Base-by-base conservation (phyloP, 768 basidiomycete species). In the Floccularia luteovirens region DNA sequence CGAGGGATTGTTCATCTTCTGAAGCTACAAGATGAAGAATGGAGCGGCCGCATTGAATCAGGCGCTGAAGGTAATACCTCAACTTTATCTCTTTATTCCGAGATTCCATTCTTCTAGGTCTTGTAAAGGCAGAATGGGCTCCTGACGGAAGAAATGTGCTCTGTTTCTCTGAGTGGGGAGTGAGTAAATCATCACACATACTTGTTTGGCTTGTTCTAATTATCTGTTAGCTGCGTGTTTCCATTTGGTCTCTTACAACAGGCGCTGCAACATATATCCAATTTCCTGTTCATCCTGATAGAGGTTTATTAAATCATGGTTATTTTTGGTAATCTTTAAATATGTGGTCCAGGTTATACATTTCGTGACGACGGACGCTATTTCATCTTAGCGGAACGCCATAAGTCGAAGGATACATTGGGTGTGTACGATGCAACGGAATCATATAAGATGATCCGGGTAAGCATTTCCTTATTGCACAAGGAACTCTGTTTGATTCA, bases 151-250 rank as follows among this genome's bases (percentile, higher is more conserved):
- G 86, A 25, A 79, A 77, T 12, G 67, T 96, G 3, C 61, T 96
- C 22, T 93, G 88, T 52, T 97, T 92, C 60, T 92, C 90, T 3
- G 87, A 92, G 50, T 89, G 89, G 84, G 89, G 86, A 50, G 92
- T 93, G 64, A 67, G 91, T 75, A 16, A 14, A 22, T 31, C 27
- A 45, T 41, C 20, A 23, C n/a, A 6, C 30, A 23, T 28, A 23
- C 24, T 31, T 13, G 19, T 42, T 14, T 34, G 20, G 28, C 30
- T 32, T 20, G 33, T 21, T 28, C 35, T 41, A 20, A 28, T 35
- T 34, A 14, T 38, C 49, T 31, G 22, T 27, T 51, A 96, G 92
- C 72, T 94, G 31, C 74, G 90, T 38, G 75, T 94, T 8, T 86
- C 89, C 1, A 66, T 93, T 31, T 92, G 91, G 84, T 90, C 88